phyloP scores from a whole-genome alignment of 768 basidiomycete species.

The Tremella yokohamensis region DNA sequence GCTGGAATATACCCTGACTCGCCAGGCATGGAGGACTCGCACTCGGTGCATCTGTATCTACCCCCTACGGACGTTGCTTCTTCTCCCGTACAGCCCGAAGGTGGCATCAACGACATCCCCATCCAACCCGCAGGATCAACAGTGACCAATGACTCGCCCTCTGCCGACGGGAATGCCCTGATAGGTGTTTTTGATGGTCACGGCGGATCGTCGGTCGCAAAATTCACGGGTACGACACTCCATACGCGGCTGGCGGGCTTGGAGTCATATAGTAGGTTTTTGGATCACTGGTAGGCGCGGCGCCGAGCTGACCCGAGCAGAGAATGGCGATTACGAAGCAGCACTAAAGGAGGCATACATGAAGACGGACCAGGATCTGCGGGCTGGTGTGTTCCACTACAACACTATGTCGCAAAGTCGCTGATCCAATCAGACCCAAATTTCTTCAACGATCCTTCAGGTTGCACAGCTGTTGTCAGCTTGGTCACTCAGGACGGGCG shows the following conservation, averaged over 20 bases:
- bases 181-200: conserved; percentile 99
- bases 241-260: conserved; percentile 42
- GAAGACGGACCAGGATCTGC: conserved; percentile 89
- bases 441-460: conserved; percentile 86
- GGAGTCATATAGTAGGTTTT: conserved; percentile 45
- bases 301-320: conserved; percentile 16
- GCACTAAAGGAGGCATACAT: conserved; percentile 86
- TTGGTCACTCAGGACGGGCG: conserved; percentile 72
- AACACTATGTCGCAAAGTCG: not conserved
- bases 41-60: conserved; percentile 69
- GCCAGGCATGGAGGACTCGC: conserved; percentile 95
- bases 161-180: conserved; percentile 60
- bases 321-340: conserved; percentile 61
- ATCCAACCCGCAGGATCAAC: conserved; percentile 46
- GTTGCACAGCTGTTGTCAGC: conserved; percentile 90
- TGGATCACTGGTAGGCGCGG: not conserved
- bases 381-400: conserved; percentile 61
- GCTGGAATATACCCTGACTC: conserved; percentile 9
- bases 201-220: conserved; percentile 65
- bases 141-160: conserved; percentile 55
- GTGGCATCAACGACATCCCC: conserved; percentile 28
- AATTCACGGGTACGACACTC: conserved; percentile 48
- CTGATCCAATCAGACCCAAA: conserved; percentile 62
- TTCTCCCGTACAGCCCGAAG: conserved; percentile 9
- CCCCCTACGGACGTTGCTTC: conserved; percentile 33